phyloP scores from a whole-genome alignment of 2,329 filamentous ascomycete species.

The Tolypocladium cylindrosporum region DNA sequence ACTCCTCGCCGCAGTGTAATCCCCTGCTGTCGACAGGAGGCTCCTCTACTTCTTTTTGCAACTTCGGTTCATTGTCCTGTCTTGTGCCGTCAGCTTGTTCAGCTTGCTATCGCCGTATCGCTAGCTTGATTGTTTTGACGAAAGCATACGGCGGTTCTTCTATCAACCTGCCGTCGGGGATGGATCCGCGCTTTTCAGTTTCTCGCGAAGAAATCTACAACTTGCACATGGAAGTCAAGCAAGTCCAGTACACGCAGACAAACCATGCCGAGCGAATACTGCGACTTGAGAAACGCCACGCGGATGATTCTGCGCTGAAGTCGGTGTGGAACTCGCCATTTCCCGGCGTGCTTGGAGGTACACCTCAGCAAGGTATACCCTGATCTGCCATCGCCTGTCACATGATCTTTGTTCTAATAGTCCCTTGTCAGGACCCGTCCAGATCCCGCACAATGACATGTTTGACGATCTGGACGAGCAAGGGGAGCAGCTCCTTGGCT shows the following conservation, averaged over 20 bases:
- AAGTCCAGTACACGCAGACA: slow-evolving; percentile 53
- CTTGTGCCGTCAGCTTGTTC: not conserved
- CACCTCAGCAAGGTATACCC: slow-evolving; percentile 69
- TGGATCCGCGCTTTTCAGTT: slow-evolving; percentile 53
- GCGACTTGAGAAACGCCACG: slow-evolving; percentile 55
- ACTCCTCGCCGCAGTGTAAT: not conserved
- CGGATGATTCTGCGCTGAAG: slow-evolving; percentile 60
- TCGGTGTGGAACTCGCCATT: slow-evolving; percentile 94
- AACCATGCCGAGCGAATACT: slow-evolving; percentile 52
- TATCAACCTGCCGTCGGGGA: slow-evolving; percentile 27
- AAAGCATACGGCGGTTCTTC: not conserved
- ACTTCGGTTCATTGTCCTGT: not conserved
- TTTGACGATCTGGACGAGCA: slow-evolving; percentile 90
- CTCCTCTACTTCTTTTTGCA: not conserved
- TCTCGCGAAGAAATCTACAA: slow-evolving; percentile 56
- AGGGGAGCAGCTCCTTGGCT: slow-evolving; percentile 67
- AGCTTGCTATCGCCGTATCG: not conserved
- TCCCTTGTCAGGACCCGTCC: slow-evolving; percentile 54
- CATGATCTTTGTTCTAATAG: not conserved
- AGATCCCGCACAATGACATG: slow-evolving; percentile 69
- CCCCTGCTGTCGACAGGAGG: not conserved
- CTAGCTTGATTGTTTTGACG: not conserved
- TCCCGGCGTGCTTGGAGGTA: slow-evolving; percentile 72
- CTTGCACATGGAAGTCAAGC: slow-evolving; percentile 62
- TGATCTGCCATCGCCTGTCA: not conserved